Evolutionary conservation across 768 basidiomycete species (phyloP).

Genomic region (Steccherinum ochraceum): DNA sequence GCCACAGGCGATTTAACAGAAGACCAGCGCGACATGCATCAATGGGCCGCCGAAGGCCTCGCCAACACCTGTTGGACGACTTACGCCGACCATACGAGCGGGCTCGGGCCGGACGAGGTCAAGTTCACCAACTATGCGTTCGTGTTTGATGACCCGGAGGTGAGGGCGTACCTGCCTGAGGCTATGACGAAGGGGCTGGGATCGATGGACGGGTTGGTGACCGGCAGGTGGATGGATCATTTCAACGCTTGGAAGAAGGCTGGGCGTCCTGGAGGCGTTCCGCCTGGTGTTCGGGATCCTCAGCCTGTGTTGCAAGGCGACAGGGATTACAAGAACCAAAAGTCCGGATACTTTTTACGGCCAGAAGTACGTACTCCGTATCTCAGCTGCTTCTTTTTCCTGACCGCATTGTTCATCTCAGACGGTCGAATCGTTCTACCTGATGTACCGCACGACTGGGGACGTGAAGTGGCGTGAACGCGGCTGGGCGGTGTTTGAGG

Average conservation of each 20-base stretch:
- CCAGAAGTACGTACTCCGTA: conserved; percentile 62
- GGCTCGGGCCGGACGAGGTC: conserved; percentile 65
- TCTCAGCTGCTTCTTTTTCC: conserved; percentile 37
- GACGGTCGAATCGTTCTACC: conserved; percentile 69
- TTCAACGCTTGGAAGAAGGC: conserved; percentile 36
- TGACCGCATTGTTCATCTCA: conserved; percentile 36
- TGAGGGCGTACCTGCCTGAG: neutral
- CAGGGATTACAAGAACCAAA: conserved; percentile 47
- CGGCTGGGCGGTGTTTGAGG: conserved; percentile 68
- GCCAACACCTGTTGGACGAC: conserved; percentile 67
- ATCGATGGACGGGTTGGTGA: conserved; percentile 36
- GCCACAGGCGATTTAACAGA: conserved; percentile 28
- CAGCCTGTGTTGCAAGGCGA: conserved; percentile 20
- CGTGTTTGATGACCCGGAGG: conserved; percentile 9
- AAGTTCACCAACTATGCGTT: neutral
- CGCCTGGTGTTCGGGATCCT: conserved; percentile 47
- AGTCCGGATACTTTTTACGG: conserved; percentile 48
- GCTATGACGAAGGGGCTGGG: neutral
- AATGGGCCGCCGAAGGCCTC: conserved; percentile 73
- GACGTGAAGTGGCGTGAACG: conserved; percentile 64
- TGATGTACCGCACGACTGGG: conserved; percentile 67
- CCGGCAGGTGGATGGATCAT: conserved; percentile 30
- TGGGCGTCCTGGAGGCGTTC: conserved; percentile 27
- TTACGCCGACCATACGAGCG: conserved; percentile 66
- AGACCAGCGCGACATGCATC: conserved; percentile 49